Conservation (phyloP, 164 flowering plant species). For the Dillenia turbinata region DNA sequence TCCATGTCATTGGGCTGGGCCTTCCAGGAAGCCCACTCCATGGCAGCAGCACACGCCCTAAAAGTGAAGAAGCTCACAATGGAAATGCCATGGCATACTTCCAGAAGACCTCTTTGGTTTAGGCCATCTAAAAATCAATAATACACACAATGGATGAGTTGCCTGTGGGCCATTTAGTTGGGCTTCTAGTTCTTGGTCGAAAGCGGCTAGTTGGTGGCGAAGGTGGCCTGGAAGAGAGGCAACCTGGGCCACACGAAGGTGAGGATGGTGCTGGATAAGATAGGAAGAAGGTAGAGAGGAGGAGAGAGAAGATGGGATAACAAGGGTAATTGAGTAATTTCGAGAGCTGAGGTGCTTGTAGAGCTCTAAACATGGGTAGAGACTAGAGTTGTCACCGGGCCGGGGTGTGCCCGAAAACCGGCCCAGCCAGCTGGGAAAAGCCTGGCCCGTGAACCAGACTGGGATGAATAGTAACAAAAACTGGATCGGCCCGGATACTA, state of each 20-base stretch:
- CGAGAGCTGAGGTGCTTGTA: constrained; percentile 34
- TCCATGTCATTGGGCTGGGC: constrained; percentile 16
- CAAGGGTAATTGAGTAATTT: constrained; percentile 30
- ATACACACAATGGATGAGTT: constrained; percentile 29
- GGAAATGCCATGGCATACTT: constrained; percentile 29
- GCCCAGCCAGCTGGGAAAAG: too few relatives aligned
- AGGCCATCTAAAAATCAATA: constrained; percentile 46
- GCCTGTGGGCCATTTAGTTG: background rate
- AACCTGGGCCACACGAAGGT: constrained; percentile 18
- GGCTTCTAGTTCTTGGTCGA: constrained; percentile 8
- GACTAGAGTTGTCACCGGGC: too few relatives aligned
- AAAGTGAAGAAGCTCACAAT: constrained; percentile 44
- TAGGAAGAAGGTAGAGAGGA: constrained; percentile 33
- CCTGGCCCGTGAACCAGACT: too few relatives aligned
- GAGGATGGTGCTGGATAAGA: constrained; percentile 22
- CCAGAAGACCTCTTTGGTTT: constrained; percentile 29
- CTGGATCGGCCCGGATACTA: too few relatives aligned
- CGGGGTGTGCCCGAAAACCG: too few relatives aligned
- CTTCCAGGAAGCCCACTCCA: constrained; percentile 43
- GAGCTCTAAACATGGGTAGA: constrained; percentile 52
- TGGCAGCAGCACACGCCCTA: constrained; percentile 49
- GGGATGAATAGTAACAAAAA: too few relatives aligned
- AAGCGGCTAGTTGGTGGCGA: constrained; percentile 3
- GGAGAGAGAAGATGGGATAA: constrained; percentile 38
- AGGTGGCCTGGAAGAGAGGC: constrained; percentile 12